Percentiles rank a stretch among this genome's conserved stretches.
Evolutionary conservation across 352 stramenopile genomes (phyloP).

Genomic region (Pythium aquatile): DNA sequence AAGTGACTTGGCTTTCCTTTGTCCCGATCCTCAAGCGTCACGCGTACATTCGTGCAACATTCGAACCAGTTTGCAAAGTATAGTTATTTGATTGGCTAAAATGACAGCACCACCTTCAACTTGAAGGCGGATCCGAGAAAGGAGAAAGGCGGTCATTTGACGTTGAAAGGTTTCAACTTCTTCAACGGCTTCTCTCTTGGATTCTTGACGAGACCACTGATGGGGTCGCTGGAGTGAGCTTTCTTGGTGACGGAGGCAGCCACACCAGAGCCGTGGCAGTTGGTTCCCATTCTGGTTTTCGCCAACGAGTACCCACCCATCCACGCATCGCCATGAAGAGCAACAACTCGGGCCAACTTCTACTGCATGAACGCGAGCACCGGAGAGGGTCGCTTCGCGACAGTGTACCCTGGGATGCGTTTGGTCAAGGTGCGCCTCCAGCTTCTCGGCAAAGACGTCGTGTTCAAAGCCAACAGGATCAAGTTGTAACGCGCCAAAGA

Average conservation of each 20-base stretch:
- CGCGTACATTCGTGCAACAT: slow-evolving; percentile 10
- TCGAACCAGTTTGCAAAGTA: background rate
- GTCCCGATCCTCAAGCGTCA: background rate
- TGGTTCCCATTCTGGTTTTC: background rate
- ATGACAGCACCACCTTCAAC: background rate
- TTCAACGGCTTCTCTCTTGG: background rate
- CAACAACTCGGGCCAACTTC: background rate
- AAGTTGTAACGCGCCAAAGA: background rate
- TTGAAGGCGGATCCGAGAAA: background rate
- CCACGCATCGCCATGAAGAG: background rate
- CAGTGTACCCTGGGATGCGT: background rate
- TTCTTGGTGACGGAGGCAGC: too few relatives aligned
- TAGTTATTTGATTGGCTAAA: background rate
- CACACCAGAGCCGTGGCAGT: too few relatives aligned
- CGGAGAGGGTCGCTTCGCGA: background rate
- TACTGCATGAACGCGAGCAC: background rate
- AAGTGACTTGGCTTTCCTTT: background rate
- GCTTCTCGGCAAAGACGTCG: background rate
- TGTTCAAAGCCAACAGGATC: background rate
- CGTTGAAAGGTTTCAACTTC: too few relatives aligned
- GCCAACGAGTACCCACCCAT: background rate
- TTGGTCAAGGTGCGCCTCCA: background rate
- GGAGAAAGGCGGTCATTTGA: too few relatives aligned
- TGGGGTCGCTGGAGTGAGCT: too few relatives aligned
- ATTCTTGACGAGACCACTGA: background rate